Evolutionary conservation across 2,329 filamentous ascomycete species (phyloP).

Genomic region (Parafenestella ontariensis): DNA sequence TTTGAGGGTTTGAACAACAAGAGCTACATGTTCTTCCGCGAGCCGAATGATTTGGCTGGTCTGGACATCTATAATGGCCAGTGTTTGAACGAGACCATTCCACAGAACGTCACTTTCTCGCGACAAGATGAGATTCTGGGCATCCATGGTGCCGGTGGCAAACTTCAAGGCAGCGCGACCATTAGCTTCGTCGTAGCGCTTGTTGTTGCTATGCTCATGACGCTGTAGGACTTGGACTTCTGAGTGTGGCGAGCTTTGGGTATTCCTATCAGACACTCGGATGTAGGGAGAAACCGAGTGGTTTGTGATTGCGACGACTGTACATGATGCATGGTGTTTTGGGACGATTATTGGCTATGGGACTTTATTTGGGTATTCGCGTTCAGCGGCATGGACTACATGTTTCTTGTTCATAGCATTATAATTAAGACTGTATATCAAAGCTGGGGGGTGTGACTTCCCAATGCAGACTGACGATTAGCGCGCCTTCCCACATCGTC

Average conservation of each 20-base stretch:
- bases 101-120: constrained; percentile 74
- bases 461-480: background rate
- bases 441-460: background rate
- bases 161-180: constrained; percentile 35
- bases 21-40: constrained; percentile 80
- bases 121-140: constrained; percentile 46
- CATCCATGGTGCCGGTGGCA: constrained; percentile 41
- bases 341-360: background rate
- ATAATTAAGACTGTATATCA: background rate
- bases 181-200: constrained; percentile 45
- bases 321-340: constrained; percentile 2
- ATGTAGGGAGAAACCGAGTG: background rate
- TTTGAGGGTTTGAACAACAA: constrained; percentile 72
- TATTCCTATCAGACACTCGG: no score
- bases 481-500: background rate
- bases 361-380: background rate
- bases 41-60: constrained; percentile 70
- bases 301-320: background rate
- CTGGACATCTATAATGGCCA: constrained; percentile 72
- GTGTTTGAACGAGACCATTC: constrained; percentile 69
- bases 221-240: constrained; percentile 21
- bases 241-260: background rate
- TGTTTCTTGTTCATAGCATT: background rate
- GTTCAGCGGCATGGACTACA: background rate
- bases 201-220: constrained; percentile 34